These are phyloP conservation scores for Entomophthora muscae DNA, from an alignment of 371 early-diverging fungal species.

Conservation along the genomic window DNA sequence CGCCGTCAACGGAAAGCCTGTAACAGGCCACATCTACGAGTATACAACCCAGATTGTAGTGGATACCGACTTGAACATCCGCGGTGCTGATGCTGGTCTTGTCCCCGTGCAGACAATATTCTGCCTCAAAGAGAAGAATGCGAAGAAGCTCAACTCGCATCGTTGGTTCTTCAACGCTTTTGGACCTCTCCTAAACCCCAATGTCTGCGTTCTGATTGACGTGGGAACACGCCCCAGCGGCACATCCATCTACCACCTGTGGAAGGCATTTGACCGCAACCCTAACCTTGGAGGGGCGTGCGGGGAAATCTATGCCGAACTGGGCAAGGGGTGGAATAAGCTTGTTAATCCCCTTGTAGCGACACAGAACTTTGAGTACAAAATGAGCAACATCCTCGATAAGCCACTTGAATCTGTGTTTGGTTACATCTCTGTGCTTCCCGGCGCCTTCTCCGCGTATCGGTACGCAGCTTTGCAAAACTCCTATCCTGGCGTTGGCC, in stretches of 20 bases:
- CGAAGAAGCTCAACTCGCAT: conserved; percentile 76
- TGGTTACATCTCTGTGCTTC: conserved; percentile 67
- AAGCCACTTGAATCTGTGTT: conserved; percentile 66
- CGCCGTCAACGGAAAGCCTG: conserved; percentile 32
- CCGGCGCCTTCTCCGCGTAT: conserved; percentile 56
- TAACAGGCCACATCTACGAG: conserved; percentile 63
- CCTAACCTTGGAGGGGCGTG: conserved; percentile 58
- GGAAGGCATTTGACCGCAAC: conserved; percentile 43
- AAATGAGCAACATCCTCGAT: conserved; percentile 66
- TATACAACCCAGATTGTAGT: conserved; percentile 51
- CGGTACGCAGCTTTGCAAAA: conserved; percentile 34
- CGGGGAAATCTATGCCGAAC: conserved; percentile 44
- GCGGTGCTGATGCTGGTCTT: conserved; percentile 26
- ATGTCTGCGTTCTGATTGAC: conserved; percentile 57
- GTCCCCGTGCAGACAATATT: conserved; percentile 66
- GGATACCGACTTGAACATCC: conserved; percentile 23
- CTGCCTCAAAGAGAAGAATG: conserved; percentile 70
- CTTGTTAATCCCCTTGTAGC: conserved; percentile 57
- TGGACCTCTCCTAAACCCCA: conserved; percentile 40
- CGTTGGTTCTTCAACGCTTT: conserved; percentile 76
- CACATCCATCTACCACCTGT: conserved; percentile 40
- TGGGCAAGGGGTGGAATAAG: conserved; percentile 28
- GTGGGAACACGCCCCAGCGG: conserved; percentile 46
- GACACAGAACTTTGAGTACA: conserved; percentile 72
- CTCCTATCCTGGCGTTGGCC: conserved; percentile 29